phyloP scores from a whole-genome alignment of 257 asterid genomes.

The Capsicum baccatum region DNA sequence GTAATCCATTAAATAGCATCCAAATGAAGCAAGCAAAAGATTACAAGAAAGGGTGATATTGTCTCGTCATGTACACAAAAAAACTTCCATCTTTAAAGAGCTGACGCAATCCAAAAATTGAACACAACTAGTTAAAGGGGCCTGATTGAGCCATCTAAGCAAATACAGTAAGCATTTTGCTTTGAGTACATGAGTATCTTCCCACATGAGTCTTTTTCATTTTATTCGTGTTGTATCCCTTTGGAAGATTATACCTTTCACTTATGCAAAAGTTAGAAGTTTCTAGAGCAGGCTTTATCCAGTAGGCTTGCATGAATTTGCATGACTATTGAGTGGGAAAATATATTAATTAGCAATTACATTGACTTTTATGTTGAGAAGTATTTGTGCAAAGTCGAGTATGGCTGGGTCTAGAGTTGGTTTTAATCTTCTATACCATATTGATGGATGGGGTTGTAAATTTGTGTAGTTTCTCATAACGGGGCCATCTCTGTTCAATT shows the following conservation, averaged over 20 bases:
- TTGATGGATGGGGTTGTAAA: conserved; percentile 24
- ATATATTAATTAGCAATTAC: not conserved
- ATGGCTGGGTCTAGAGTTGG: not conserved
- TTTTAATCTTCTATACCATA: conserved; percentile 23
- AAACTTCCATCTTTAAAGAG: not conserved
- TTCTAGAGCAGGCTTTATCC: not conserved
- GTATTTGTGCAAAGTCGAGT: not conserved
- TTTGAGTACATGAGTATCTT: not conserved
- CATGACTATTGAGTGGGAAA: not conserved
- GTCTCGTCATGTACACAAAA: conserved; percentile 13
- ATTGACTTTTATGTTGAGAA: conserved; percentile 21
- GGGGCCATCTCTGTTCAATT: not conserved
- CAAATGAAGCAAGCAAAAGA: not conserved
- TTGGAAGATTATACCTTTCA: not conserved
- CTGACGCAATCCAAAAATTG: conserved; percentile 4
- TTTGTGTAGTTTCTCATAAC: not conserved
- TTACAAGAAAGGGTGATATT: not conserved
- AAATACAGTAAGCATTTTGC: conserved; percentile 6
- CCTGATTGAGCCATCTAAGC: not conserved
- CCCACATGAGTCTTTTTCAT: not conserved
- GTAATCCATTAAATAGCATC: not conserved
- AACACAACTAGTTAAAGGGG: conserved; percentile 17
- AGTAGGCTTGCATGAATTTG: conserved; percentile 11
- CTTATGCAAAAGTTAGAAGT: conserved; percentile 1
- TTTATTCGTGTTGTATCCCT: not conserved